Evolutionary conservation across 371 early-diverging fungal species (phyloP).

Genomic region (Mucor lusitanicus): DNA sequence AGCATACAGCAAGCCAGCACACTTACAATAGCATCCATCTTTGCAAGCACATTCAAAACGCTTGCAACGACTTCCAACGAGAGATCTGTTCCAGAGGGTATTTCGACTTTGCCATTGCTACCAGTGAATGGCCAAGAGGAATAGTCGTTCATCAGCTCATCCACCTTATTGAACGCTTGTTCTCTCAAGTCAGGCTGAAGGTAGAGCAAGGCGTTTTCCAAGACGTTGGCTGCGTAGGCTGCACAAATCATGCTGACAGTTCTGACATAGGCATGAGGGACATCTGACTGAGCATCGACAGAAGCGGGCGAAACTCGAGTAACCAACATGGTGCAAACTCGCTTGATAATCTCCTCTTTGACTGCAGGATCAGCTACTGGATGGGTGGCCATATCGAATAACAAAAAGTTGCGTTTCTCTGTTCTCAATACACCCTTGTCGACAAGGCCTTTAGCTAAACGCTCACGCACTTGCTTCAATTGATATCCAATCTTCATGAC

Average conservation of each 20-base stretch:
- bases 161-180: constrained; percentile 84
- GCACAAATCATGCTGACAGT: constrained; percentile 93
- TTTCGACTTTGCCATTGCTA: constrained; percentile 60
- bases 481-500: constrained; percentile 95
- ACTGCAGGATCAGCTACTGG: constrained; percentile 84
- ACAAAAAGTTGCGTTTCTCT: constrained; percentile 90
- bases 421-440: constrained; percentile 97
- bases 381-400: constrained; percentile 96
- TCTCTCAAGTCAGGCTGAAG: constrained; percentile 87
- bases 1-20: neutral
- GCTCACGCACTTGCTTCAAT: constrained; percentile 95
- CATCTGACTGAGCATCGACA: constrained; percentile 44
- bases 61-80: constrained; percentile 75
- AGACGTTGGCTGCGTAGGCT: constrained; percentile 93
- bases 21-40: constrained; percentile 89
- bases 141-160: constrained; percentile 87
- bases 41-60: constrained; percentile 80
- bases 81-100: constrained; percentile 56
- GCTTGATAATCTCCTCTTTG: constrained; percentile 84
- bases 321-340: constrained; percentile 76
- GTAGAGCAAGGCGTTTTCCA: constrained; percentile 90
- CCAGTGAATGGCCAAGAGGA: constrained; percentile 76
- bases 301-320: constrained; percentile 47
- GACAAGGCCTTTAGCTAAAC: constrained; percentile 94
- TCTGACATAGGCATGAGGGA: constrained; percentile 61